Evolutionary conservation across 495 filamentous ascomycete genomes (phyloP).

Genomic region (Pyrenula massariospora): DNA sequence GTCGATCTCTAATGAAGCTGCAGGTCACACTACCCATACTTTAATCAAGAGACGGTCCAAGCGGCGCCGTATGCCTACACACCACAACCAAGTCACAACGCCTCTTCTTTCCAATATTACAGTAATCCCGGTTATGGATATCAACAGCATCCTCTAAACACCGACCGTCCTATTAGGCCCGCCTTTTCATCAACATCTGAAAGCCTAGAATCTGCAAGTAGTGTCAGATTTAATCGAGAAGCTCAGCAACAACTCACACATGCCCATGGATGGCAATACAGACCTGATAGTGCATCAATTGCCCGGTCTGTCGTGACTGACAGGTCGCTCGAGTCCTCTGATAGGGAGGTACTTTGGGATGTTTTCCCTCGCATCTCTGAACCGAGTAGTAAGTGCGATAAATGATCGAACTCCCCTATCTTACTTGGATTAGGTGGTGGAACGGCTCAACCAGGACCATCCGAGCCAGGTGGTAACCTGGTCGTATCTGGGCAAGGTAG

Average conservation of each 20-base stretch:
- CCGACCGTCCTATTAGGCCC: too few relatives aligned
- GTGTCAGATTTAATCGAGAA: neutral
- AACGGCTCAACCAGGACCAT: neutral
- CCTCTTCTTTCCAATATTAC: neutral
- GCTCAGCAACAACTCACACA: neutral
- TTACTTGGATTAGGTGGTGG: neutral
- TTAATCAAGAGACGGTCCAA: neutral
- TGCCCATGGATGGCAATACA: neutral
- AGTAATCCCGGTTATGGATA: neutral
- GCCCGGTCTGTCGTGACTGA: neutral
- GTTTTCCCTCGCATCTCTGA: neutral
- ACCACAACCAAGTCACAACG: neutral
- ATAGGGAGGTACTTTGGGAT: neutral
- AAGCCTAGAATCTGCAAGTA: too few relatives aligned
- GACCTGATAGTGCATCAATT: neutral
- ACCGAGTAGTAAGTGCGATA: neutral
- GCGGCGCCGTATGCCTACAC: neutral
- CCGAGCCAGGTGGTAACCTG: neutral
- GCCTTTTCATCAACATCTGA: too few relatives aligned
- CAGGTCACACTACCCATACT: neutral
- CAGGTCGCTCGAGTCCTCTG: neutral
- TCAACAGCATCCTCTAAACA: too few relatives aligned
- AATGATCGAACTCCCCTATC: neutral
- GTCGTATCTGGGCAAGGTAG: neutral
- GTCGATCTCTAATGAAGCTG: neutral